phyloP scores from a whole-genome alignment of 768 basidiomycete species.

The Suillus discolor region DNA sequence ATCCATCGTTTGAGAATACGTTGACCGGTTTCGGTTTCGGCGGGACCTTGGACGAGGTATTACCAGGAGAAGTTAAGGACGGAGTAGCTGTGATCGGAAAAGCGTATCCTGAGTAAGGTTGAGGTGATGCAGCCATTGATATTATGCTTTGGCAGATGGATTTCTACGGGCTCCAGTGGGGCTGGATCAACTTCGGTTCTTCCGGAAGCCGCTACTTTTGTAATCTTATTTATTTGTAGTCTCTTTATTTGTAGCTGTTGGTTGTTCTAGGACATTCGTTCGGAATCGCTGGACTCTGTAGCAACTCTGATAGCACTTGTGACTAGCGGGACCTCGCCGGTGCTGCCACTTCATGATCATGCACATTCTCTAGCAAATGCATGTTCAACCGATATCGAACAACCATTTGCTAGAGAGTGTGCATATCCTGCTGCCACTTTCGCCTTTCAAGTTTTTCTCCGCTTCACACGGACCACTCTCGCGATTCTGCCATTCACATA shows the following conservation, averaged over 20 bases:
- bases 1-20: constrained; percentile 71
- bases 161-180: neutral
- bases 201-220: neutral
- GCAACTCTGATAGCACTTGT: neutral
- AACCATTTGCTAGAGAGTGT: neutral
- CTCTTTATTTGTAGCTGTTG: neutral
- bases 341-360: neutral
- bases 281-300: neutral
- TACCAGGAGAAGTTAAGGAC: constrained; percentile 23
- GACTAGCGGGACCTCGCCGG: neutral
- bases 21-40: constrained; percentile 51
- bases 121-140: constrained; percentile 5
- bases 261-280: neutral
- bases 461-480: neutral
- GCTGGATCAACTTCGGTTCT: neutral
- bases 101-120: constrained; percentile 13
- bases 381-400: no score
- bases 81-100: constrained; percentile 22
- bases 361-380: no score
- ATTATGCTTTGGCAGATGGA: neutral
- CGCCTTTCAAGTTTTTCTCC: neutral
- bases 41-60: constrained; percentile 16
- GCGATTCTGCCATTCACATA: neutral
- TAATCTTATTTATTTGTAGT: neutral
- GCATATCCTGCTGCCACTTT: neutral